Evolutionary conservation across 306 rosid species (phyloP).

Genomic region (Vigna mungo): DNA sequence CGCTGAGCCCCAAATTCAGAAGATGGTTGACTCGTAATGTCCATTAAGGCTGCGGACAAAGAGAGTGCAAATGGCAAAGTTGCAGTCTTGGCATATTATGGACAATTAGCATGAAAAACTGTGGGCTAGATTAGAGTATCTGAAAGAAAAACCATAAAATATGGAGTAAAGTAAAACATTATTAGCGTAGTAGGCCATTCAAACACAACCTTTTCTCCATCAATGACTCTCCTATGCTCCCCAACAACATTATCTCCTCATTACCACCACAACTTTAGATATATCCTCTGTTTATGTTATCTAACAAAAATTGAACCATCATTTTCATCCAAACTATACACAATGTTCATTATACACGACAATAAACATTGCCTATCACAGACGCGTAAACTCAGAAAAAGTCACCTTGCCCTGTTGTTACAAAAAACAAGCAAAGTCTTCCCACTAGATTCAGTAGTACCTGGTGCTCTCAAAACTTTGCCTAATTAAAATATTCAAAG

Average conservation of each 20-base stretch:
- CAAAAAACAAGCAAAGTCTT: background rate
- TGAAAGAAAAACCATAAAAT: slow-evolving; percentile 7
- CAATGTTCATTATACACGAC: background rate
- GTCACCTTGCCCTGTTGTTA: slow-evolving; percentile 1
- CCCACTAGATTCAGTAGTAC: slow-evolving; percentile 18
- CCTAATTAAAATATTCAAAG: background rate
- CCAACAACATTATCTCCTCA: background rate
- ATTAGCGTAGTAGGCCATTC: slow-evolving; percentile 33
- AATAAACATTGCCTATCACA: background rate
- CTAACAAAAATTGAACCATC: slow-evolving; percentile 5
- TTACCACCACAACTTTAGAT: slow-evolving; percentile 16
- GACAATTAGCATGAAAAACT: slow-evolving; percentile 10
- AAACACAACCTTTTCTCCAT: background rate
- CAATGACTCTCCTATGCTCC: background rate
- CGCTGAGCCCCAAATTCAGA: background rate
- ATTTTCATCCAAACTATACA: slow-evolving; percentile 28
- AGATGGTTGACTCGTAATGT: slow-evolving; percentile 11
- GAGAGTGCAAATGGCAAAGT: slow-evolving; percentile 10
- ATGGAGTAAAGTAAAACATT: background rate
- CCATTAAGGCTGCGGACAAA: slow-evolving; percentile 43
- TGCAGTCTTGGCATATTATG: slow-evolving; percentile 10
- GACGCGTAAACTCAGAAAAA: slow-evolving; percentile 36
- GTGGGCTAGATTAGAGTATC: background rate
- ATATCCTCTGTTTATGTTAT: background rate
- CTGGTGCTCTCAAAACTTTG: slow-evolving; percentile 10